Percentiles rank a stretch among this genome's conserved stretches.
Conservation (phyloP, 2,329 filamentous ascomycete genomes). For the Microdochium paspali region DNA sequence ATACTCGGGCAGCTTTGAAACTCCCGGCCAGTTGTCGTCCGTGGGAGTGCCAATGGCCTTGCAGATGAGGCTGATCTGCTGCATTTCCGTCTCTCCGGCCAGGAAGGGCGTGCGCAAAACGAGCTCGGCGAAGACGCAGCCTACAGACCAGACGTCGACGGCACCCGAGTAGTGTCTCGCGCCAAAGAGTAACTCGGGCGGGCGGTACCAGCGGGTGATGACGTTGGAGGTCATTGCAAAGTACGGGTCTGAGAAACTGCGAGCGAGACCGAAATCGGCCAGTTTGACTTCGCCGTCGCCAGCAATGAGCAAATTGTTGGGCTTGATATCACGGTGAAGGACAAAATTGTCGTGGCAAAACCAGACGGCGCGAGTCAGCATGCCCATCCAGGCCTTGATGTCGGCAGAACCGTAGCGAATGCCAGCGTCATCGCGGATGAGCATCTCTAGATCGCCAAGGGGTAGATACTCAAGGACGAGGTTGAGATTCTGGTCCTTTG, state of each 20-base stretch:
- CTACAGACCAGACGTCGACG: slow-evolving; percentile 92
- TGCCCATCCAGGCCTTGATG: slow-evolving; percentile 97
- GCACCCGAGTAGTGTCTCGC: slow-evolving; percentile 81
- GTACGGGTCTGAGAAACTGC: slow-evolving; percentile 82
- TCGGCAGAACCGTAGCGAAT: slow-evolving; percentile 81
- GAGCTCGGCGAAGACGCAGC: slow-evolving; percentile 87
- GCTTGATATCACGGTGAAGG: slow-evolving; percentile 96
- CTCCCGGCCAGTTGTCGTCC: slow-evolving; percentile 93
- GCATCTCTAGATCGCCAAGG: slow-evolving; percentile 87
- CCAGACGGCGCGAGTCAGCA: slow-evolving; percentile 87
- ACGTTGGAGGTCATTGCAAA: slow-evolving; percentile 86
- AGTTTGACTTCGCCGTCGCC: slow-evolving; percentile 90
- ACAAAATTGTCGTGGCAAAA: slow-evolving; percentile 95
- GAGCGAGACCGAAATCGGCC: slow-evolving; percentile 92
- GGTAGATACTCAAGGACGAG: slow-evolving; percentile 91
- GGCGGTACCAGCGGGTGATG: slow-evolving; percentile 94
- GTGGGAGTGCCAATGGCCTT: slow-evolving; percentile 81
- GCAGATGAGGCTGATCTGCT: slow-evolving; percentile 78
- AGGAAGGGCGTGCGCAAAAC: slow-evolving; percentile 76
- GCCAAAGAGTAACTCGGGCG: slow-evolving; percentile 87
- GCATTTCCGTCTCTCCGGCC: slow-evolving; percentile 73
- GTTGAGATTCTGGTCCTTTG: slow-evolving; percentile 93
- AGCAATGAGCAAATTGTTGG: slow-evolving; percentile 93
- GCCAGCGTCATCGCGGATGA: slow-evolving; percentile 73
- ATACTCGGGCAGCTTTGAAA: slow-evolving; percentile 71